Evolutionary conservation across 306 rosid genomes (phyloP), one percentile per base, ranked within the genome.

Genomic region (Prunus mume): DNA sequence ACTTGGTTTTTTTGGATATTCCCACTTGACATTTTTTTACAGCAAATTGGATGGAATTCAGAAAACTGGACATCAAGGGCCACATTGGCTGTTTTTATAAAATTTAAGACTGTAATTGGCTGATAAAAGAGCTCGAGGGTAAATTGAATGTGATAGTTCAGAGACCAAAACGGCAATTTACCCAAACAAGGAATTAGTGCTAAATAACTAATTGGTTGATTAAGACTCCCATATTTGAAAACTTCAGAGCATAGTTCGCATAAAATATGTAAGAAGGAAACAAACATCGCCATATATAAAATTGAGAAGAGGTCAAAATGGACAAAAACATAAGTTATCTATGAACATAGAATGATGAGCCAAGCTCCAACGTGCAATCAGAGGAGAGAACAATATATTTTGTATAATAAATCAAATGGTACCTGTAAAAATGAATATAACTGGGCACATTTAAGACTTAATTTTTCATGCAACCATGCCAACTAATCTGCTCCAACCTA

Each of bases 251-350:
- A 43, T 19, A 41, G 27, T 66, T 38, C 14, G 18, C 52, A 43
- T 66, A 41, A 38, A 66, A 49, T 74, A 74, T 49, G 32, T 24
- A 47, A 52, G 17, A 62, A 67, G 57, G 69, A 63, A 54, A 57
- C 24, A 50, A 54, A 41, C 41, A 24, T 57, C 13, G 45, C 49
- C 32, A 74, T 66, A 45, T 69, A 62, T 62, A 41, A 74, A 74
- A 38, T 64, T 68, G 43, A 51, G 51, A 28, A n/a, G 58, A 58
- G 78, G 70, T 5, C 41, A 58, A 38, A 15, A 28, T 9, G 24
- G 55, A 61, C 54, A 64, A 19, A 56, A 51, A 30, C 11, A 75
- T 22, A 54, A 17, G 22, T 20, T 18, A 27, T 34, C 18, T 15
- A 34, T 15, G 22, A 47, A 25, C 24, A 11, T 54, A 57, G 12